Percentiles rank a stretch among this genome's conserved stretches.
phyloP scores from a whole-genome alignment of 768 basidiomycete genomes.

The Calocybe gangraenosa region DNA sequence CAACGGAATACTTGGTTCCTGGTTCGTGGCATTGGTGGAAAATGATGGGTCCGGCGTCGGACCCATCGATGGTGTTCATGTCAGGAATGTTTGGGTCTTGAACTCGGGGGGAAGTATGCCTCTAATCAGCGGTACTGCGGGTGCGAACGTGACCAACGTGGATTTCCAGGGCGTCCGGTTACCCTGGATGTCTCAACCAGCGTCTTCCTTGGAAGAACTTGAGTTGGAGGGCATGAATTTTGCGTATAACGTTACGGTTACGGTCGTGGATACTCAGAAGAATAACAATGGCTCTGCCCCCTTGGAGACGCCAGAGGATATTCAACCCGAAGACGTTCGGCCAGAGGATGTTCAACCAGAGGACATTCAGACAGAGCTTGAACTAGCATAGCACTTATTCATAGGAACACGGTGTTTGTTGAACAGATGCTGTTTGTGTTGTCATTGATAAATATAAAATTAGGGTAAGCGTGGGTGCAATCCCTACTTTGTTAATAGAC shows the following conservation, averaged over 20 bases:
- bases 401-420: too few species aligned
- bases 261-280: neutral
- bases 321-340: too few species aligned
- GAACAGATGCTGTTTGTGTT: too few species aligned
- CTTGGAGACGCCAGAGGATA: too few species aligned
- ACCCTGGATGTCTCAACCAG: conserved; percentile 4
- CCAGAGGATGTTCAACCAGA: too few species aligned
- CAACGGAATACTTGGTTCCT: conserved; percentile 13
- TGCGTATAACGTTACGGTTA: conserved; percentile 10
- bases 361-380: too few species aligned
- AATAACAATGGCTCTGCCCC: too few species aligned
- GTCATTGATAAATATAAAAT: too few species aligned
- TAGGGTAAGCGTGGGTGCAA: too few species aligned
- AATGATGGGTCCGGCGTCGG: conserved; percentile 14
- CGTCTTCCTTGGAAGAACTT: conserved; percentile 5
- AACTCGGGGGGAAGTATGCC: conserved; percentile 9
- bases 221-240: conserved; percentile 4
- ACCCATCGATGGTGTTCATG: conserved; percentile 12
- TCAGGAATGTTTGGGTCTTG: conserved; percentile 13
- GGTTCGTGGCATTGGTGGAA: conserved; percentile 15
- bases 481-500: too few species aligned
- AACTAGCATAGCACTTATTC: too few species aligned
- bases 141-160: conserved; percentile 13
- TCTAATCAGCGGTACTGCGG: conserved; percentile 9
- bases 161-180: conserved; percentile 10